Evolutionary conservation across 441 rosid species (phyloP).

Genomic region (Gossypium lobatum): DNA sequence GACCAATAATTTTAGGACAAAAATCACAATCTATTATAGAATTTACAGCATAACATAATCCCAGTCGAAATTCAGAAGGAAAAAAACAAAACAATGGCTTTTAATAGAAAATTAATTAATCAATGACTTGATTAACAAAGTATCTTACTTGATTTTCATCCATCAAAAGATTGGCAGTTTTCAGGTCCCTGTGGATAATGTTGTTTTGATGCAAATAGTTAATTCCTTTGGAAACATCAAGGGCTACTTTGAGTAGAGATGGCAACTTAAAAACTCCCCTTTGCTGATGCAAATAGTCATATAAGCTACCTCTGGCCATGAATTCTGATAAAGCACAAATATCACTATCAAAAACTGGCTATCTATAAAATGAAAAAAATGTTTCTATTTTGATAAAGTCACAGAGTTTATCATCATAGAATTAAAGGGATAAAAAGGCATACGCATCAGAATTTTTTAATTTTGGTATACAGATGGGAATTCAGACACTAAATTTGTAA

Average conservation of each 20-base stretch:
- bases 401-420: conserved; percentile 3
- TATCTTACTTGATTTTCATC: conserved; percentile 93
- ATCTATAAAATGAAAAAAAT: conserved; percentile 14
- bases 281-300: conserved; percentile 80
- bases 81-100: background rate
- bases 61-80: background rate
- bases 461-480: background rate
- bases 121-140: background rate
- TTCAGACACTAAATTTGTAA: conserved; percentile 9
- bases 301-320: conserved; percentile 89
- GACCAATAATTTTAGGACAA: conserved; percentile 7
- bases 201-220: conserved; percentile 89
- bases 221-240: conserved; percentile 93
- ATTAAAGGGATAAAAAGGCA: conserved; percentile 16
- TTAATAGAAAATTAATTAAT: background rate
- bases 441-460: conserved; percentile 15
- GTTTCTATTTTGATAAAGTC: background rate
- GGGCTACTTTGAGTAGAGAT: conserved; percentile 74
- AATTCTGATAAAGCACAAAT: conserved; percentile 44
- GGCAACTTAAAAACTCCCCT: conserved; percentile 78
- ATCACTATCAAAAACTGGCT: conserved; percentile 15
- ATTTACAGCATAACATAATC: background rate
- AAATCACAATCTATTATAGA: background rate
- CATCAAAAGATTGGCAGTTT: conserved; percentile 96
- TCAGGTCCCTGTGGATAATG: conserved; percentile 91